Base-by-base conservation (phyloP, 2,329 filamentous ascomycete genomes). In the Cercospora sp. region DNA sequence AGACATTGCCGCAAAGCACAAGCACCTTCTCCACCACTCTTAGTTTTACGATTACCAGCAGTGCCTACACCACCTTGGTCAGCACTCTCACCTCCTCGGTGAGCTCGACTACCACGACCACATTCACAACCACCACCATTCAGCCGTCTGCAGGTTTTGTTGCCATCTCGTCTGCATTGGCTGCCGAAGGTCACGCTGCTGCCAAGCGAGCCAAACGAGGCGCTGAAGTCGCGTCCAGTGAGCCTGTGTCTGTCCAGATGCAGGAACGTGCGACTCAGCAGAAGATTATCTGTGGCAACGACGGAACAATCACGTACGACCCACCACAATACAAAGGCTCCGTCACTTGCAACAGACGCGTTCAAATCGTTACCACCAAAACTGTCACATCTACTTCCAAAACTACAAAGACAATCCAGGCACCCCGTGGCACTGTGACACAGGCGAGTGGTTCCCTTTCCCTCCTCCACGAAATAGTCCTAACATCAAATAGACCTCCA, bases 271-370 rank as follows among this genome's bases (percentile, higher is more conserved):
- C 51, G 5, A 59, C 42, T 40, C 23, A 40, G 26, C 68, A 67
- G 20, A 63, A 68, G 59, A 70, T 70, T 55, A 63, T 65, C 7
- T 70, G 68, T 45, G 63, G 59, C 8, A 26, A 53, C 1, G 65
- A 70, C 64, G 68, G 68, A 20, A 64, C 31, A 18, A 65, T 70
- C 53, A 65, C 63, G 18, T 70, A 66, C 18, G 55, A 67, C 30
- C 68, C 68, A 42, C 68, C 63, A 20, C 59, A 65, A 23, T 70
- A 63, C 68, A 51, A 63, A 60, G 67, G 68, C 33, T 60, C 62
- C 1, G 65, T 70, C 6, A 68, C 63, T 36, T 70, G 68, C 63
- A 58, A 65, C 59, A 65, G 65, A 36, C 51, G 48, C 31, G 60
- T 70, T 2, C 62, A 58, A 33, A 51, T 70, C 26, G 59, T 70